These are phyloP conservation scores for Penicillium sp. DNA, from an alignment of 2,329 filamentous ascomycete species.

Conservation along the genomic window DNA sequence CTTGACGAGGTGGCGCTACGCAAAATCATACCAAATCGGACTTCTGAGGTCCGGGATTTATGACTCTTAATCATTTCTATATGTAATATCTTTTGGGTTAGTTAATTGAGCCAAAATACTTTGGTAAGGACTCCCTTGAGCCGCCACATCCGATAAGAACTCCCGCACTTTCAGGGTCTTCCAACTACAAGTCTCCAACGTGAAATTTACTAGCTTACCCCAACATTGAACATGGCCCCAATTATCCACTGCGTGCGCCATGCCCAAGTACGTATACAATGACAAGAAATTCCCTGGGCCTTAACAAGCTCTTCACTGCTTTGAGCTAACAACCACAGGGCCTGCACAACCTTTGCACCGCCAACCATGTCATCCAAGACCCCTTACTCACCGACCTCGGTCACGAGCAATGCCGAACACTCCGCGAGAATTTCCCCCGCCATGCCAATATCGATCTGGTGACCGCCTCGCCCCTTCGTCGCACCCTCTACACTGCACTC, in stretches of 20 bases:
- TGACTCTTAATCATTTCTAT: constrained; percentile 12
- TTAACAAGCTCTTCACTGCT: not conserved
- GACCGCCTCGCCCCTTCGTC: constrained; percentile 73
- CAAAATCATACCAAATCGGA: constrained; percentile 14
- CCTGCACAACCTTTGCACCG: constrained; percentile 71
- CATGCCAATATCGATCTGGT: constrained; percentile 66
- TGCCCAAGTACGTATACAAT: constrained; percentile 40
- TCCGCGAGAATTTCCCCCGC: constrained; percentile 63
- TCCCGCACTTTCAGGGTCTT: constrained; percentile 7
- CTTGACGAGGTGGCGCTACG: constrained; percentile 5
- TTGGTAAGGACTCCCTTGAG: not conserved
- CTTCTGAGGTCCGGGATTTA: constrained; percentile 16
- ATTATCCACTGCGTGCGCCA: constrained; percentile 47
- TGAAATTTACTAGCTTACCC: not conserved
- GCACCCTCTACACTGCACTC: constrained; percentile 76
- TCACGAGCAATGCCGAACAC: constrained; percentile 66
- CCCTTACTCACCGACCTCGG: constrained; percentile 76
- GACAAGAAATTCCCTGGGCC: not conserved
- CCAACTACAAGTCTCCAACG: not conserved
- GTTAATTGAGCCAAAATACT: not conserved
- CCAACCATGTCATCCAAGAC: constrained; percentile 72
- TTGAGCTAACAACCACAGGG: constrained; percentile 52
- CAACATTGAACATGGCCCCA: constrained; percentile 36
- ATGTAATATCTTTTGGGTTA: not conserved
- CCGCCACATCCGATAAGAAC: constrained; percentile 10